Conservation (phyloP, 257 asterid genomes). For the Cinchona pubescens region DNA sequence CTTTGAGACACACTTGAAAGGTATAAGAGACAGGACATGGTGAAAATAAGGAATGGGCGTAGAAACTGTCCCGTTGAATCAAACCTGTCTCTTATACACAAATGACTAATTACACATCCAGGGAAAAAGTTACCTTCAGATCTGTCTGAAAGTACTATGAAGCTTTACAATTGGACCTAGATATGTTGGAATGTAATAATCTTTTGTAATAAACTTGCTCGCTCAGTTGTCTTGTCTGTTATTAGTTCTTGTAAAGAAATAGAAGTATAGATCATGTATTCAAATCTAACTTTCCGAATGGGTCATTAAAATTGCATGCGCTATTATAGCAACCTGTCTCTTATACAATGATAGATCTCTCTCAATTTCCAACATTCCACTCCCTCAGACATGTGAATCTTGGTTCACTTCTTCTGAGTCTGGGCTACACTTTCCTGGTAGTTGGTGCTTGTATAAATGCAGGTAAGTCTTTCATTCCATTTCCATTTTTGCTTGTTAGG, state of each 20-base stretch:
- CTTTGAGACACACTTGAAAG: slow-evolving; percentile 3
- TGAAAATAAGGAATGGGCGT: background rate
- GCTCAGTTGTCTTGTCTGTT: no score
- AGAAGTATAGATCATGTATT: slow-evolving; percentile 93
- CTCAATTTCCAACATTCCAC: slow-evolving; percentile 93
- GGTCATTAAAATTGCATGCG: slow-evolving; percentile 69
- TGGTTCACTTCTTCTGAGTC: slow-evolving; percentile 71
- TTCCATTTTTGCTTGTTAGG: background rate
- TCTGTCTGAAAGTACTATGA: background rate
- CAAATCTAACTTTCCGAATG: slow-evolving; percentile 63
- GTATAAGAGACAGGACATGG: background rate
- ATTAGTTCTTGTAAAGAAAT: no score
- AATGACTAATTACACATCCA: no score
- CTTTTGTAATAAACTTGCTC: background rate
- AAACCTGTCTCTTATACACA: no score
- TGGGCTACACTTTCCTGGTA: slow-evolving; percentile 78
- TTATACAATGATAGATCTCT: slow-evolving; percentile 67
- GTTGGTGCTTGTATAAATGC: slow-evolving; percentile 86
- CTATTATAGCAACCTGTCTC: slow-evolving; percentile 91
- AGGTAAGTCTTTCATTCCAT: slow-evolving; percentile 35
- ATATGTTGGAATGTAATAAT: background rate
- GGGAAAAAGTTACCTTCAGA: no score
- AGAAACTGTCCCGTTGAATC: no score
- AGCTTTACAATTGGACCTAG: background rate
- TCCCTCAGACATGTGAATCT: slow-evolving; percentile 89